Conservation (phyloP, 305 asterid species). For the Striga hermonthica region DNA sequence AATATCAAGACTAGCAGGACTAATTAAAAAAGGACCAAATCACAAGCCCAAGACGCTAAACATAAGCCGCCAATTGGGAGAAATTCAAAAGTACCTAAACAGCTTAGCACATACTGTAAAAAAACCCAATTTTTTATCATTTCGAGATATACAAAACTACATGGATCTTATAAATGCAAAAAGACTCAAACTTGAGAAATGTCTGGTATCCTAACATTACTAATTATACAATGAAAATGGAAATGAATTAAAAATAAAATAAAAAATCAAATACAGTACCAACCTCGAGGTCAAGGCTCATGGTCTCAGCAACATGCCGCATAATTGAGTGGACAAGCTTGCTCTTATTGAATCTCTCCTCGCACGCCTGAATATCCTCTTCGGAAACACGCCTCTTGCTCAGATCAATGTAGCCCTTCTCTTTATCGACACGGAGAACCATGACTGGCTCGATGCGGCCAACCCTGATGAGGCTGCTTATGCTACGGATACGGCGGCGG, state of each 20-base stretch:
- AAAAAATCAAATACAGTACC: background rate
- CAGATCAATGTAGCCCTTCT: constrained; percentile 92
- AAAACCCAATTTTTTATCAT: background rate
- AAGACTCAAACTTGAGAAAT: background rate
- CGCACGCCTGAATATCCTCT: constrained; percentile 86
- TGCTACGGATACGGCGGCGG: constrained; percentile 95
- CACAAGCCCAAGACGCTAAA: background rate
- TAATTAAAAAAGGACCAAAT: background rate
- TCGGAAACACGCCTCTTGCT: constrained; percentile 96
- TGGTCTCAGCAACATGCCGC: constrained; percentile 97
- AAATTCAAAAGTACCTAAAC: background rate
- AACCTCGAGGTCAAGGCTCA: constrained; percentile 80
- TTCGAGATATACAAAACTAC: background rate
- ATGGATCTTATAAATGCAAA: background rate
- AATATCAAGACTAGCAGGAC: background rate
- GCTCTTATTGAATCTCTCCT: constrained; percentile 92
- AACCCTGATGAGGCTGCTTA: constrained; percentile 85
- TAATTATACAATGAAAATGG: background rate
- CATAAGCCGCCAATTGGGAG: background rate
- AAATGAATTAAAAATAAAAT: background rate
- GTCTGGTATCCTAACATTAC: background rate
- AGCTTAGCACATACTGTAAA: background rate
- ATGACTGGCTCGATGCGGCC: constrained; percentile 96
- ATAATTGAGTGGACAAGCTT: constrained; percentile 96
- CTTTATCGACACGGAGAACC: constrained; percentile 96